phyloP scores from a whole-genome alignment of 495 filamentous ascomycete genomes.

The Penicillium riverlandense region DNA sequence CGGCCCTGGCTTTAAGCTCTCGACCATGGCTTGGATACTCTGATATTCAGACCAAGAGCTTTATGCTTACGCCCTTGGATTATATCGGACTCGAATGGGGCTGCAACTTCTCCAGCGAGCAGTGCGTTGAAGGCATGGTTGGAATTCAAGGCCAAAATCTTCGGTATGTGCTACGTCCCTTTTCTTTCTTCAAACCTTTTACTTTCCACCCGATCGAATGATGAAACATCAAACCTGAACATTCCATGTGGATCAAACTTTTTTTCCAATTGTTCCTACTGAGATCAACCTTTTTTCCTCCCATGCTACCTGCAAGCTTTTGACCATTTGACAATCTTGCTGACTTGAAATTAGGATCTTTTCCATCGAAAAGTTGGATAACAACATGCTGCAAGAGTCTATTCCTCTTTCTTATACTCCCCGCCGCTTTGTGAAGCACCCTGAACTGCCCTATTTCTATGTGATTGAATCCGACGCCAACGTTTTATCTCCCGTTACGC shows the following conservation, averaged over 20 bases:
- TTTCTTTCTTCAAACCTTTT: slow-evolving; percentile 6
- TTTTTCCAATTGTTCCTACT: slow-evolving; percentile 74
- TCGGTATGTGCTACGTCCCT: slow-evolving; percentile 52
- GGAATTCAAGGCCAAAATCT: slow-evolving; percentile 88
- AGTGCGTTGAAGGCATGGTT: slow-evolving; percentile 90
- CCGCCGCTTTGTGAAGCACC: slow-evolving; percentile 78
- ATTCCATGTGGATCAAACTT: slow-evolving; percentile 45
- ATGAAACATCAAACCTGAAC: slow-evolving; percentile 55
- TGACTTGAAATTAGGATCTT: slow-evolving; percentile 64
- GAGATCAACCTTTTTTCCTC: slow-evolving; percentile 23
- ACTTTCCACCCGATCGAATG: slow-evolving; percentile 39
- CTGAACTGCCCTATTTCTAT: slow-evolving; percentile 83
- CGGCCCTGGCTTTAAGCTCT: slow-evolving; percentile 85
- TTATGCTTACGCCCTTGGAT: slow-evolving; percentile 85
- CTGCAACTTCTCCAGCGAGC: slow-evolving; percentile 92
- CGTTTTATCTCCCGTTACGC: slow-evolving; percentile 68
- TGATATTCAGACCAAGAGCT: slow-evolving; percentile 70
- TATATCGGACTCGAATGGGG: slow-evolving; percentile 87
- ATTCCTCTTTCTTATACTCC: slow-evolving; percentile 89
- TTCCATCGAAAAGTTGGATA: slow-evolving; percentile 75
- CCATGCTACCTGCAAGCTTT: background rate
- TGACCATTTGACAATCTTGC: slow-evolving; percentile 7
- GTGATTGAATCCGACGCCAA: slow-evolving; percentile 92
- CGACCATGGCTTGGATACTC: slow-evolving; percentile 91
- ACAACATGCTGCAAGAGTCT: slow-evolving; percentile 81